These are phyloP conservation scores for Cryptosporidium sp. DNA, from an alignment of 169 alveolate species.

Conservation along the genomic window DNA sequence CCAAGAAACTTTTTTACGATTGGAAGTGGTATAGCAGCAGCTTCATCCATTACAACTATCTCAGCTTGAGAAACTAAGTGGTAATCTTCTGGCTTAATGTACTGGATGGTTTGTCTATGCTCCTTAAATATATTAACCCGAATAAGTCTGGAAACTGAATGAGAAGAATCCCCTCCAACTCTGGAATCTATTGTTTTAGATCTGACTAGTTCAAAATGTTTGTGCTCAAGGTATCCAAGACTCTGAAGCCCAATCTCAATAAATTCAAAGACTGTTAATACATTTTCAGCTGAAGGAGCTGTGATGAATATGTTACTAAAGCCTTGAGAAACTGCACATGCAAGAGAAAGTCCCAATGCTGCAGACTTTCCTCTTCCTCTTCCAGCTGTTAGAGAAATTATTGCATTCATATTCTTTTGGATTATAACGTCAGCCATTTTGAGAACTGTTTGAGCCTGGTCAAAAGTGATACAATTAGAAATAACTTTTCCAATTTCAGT, in stretches of 20 bases:
- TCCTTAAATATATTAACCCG: conserved; percentile 86
- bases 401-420: conserved; percentile 83
- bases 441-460: conserved; percentile 90
- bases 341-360: conserved; percentile 94
- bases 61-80: conserved; percentile 78
- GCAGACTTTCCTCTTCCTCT: conserved; percentile 99
- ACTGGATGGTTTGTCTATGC: conserved; percentile 90
- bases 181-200: conserved; percentile 62
- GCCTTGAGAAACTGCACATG: conserved; percentile 92
- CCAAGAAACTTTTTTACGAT: conserved; percentile 93
- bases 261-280: conserved; percentile 97
- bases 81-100: conserved; percentile 88
- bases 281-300: conserved; percentile 99
- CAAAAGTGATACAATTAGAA: conserved; percentile 78
- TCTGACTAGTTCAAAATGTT: conserved; percentile 89
- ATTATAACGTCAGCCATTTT: conserved; percentile 83
- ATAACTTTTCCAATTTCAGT: conserved; percentile 77
- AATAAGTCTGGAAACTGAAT: conserved; percentile 81
- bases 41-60: conserved; percentile 99
- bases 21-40: conserved; percentile 99
- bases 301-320: conserved; percentile 95
- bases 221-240: conserved; percentile 92
- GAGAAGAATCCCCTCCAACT: conserved; percentile 75
- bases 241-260: conserved; percentile 93
- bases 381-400: conserved; percentile 92